Evolutionary conservation across 306 rosid genomes (phyloP), one percentile per base, ranked within the genome.

Genomic region (Heteromeles arbutifolia): DNA sequence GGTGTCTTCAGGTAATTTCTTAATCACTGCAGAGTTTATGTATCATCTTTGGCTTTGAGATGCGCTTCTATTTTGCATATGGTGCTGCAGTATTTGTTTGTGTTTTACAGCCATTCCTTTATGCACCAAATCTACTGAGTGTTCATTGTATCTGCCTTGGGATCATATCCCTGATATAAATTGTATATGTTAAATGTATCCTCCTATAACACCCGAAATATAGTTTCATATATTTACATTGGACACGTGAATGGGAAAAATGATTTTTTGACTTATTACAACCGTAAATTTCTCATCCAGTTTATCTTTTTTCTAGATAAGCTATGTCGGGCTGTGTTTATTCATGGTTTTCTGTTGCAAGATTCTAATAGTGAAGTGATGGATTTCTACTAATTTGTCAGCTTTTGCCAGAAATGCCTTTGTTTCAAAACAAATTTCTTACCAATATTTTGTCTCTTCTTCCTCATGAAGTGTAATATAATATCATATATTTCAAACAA

Each of bases 1-100:
- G 99, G 67, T 96, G 99, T 84, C 91, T 96, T 73, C 99, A 96
- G 97, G 99, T 96, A 90, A 69, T 78, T 41, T 74, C 77, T 29
- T 34, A 43, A 61, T 43, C 44, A 18, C 15, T 43, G 44, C 28
- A 29, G 63, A 62, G 70, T 72, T 53, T 28, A 15, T 14, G 11
- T 11, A 14, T 12, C 11, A 7, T 69, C 25, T 69, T 50, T 69
- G 22, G 70, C 28, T 59, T 74, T 11, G 17, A 58, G 13, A 57
- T 5, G 31, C 19, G 21, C 10, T 5, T 19, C 1, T 70, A 50
- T 29, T 52, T 52, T 52, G 41, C 28, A 52, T 31, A 11, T 11
- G 7, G 29, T 50, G 26, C 25, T 53, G 15, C 3, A 14, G 39
- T 9, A 15, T 72, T 26, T 21, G 17, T 34, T 72, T 13, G 15